Conservation (phyloP, 768 basidiomycete genomes). For the Auriscalpium orientale region DNA sequence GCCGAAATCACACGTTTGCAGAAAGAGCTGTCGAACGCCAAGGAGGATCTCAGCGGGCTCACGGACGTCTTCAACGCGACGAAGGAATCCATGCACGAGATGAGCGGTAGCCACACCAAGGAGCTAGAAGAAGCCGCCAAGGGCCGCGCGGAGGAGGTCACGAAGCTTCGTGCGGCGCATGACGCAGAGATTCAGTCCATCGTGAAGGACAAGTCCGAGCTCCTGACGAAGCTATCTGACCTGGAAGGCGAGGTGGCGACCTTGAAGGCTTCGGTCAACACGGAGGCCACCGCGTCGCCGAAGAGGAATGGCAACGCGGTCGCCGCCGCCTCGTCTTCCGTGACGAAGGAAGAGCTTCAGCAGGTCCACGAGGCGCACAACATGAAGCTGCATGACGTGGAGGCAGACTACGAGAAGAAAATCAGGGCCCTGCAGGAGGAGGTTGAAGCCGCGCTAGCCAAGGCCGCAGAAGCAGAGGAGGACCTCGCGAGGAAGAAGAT, state of each 20-base stretch:
- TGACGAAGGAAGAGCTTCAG: conserved; percentile 72
- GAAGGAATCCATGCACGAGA: conserved; percentile 61
- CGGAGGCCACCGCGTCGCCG: conserved; percentile 38
- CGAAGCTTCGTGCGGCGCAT: conserved; percentile 49
- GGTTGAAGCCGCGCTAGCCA: conserved; percentile 43
- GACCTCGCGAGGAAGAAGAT: conserved; percentile 64
- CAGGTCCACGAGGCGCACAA: conserved; percentile 80
- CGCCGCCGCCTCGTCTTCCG: conserved; percentile 32
- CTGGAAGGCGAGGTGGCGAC: conserved; percentile 73
- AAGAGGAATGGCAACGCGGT: conserved; percentile 47
- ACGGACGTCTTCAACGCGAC: conserved; percentile 62
- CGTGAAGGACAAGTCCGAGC: conserved; percentile 53
- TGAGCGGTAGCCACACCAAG: conserved; percentile 58
- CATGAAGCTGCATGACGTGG: conserved; percentile 66
- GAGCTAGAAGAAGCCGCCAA: conserved; percentile 75
- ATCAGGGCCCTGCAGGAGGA: conserved; percentile 47
- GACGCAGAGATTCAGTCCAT: conserved; percentile 54
- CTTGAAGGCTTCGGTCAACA: conserved; percentile 43
- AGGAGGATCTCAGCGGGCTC: conserved; percentile 60
- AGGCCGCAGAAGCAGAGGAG: conserved; percentile 47
- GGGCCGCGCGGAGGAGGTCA: conserved; percentile 62
- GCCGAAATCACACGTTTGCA: conserved; percentile 48
- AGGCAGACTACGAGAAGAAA: conserved; percentile 57
- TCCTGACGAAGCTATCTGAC: conserved; percentile 59
- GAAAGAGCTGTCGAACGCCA: conserved; percentile 52